These are phyloP conservation scores for Teunomyces barrocoloradensis DNA, from an alignment of 805 yeast genomes.

Conservation along the genomic window DNA sequence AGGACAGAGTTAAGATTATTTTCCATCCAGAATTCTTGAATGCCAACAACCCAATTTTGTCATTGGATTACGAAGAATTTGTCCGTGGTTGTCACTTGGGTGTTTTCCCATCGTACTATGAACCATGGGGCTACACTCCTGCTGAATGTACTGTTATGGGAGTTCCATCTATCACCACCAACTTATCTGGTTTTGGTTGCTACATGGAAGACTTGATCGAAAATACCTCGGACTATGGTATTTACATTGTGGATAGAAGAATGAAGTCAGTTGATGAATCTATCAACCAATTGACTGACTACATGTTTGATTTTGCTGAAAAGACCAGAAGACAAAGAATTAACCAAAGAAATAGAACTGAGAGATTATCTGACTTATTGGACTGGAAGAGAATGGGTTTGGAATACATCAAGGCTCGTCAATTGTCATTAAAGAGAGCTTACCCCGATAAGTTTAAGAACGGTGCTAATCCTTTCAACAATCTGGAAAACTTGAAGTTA, in stretches of 20 bases:
- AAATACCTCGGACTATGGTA: constrained; percentile 92
- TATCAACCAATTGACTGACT: constrained; percentile 82
- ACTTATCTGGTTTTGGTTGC: constrained; percentile 95
- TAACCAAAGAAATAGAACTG: constrained; percentile 96
- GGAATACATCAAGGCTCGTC: constrained; percentile 93
- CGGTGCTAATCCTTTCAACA: constrained; percentile 46
- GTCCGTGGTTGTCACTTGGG: constrained; percentile 98
- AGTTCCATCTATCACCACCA: constrained; percentile 95
- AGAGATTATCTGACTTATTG: constrained; percentile 83
- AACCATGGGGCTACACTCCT: constrained; percentile 99
- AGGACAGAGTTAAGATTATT: constrained; percentile 89
- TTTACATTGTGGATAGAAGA: constrained; percentile 93
- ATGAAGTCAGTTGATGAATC: constrained; percentile 90
- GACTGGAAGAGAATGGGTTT: constrained; percentile 99
- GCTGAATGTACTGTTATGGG: constrained; percentile 99
- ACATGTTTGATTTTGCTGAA: constrained; percentile 83
- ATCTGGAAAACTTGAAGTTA: constrained; percentile 58
- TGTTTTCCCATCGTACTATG: constrained; percentile 97
- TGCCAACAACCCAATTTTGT: constrained; percentile 89
- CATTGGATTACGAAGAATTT: constrained; percentile 94
- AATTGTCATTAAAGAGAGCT: constrained; percentile 86
- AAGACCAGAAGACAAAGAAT: constrained; percentile 96
- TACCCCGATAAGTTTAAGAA: constrained; percentile 79
- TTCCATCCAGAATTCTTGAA: constrained; percentile 97
- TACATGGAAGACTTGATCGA: constrained; percentile 98